Base-by-base conservation (phyloP, 768 basidiomycete species). In the Lactarius pseudohatsudake region DNA sequence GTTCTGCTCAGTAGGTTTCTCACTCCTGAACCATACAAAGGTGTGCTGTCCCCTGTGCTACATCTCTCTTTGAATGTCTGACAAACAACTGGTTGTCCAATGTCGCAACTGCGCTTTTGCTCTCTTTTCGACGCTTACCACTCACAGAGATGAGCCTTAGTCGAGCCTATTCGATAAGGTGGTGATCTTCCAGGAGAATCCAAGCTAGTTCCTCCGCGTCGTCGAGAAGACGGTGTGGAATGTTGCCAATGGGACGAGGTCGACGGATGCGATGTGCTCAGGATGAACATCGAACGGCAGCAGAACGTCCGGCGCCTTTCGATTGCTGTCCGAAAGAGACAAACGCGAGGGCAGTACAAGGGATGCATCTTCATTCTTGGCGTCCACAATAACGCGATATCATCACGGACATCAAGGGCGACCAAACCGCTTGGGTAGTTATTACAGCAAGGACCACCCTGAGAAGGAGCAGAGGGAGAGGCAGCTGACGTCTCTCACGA, bases 401-500 rank as follows among this genome's bases (percentile, higher is more conserved):
- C 54, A 71, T 79, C 59, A 72, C 79, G 2, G 72, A 76, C 59
- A 72, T 80, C 43, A 54, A 30, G 3, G 13, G 11, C 26, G 40
- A 36, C 2, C 11, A 67, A 15, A 64, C 66, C 15, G 62, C 43
- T n/a, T 38, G 63, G 15, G 6, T 58, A 28, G 54, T 63, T 20
- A 57, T 18, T 64, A 59, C 57, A 40, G 26, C 40, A 2, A n/a
- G 6, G 1, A 59, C 0, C 15, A 41, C 38, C 36, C 5, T 20
- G 43, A 68, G 18, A 4, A 2, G 54, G 18, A n/a, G 43, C 8
- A 93, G 81, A 28, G 93, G 91, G 11, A 94, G 83, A 72, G 90
- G 88, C 93, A 95, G 94, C 80, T 95, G 89, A n/a, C 26, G 2
- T 28, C 0, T 4, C 26, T 6, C 28, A 28, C 54, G 2, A 26